Conservation (phyloP, 495 filamentous ascomycete species). For the Podospora tetraspora region DNA sequence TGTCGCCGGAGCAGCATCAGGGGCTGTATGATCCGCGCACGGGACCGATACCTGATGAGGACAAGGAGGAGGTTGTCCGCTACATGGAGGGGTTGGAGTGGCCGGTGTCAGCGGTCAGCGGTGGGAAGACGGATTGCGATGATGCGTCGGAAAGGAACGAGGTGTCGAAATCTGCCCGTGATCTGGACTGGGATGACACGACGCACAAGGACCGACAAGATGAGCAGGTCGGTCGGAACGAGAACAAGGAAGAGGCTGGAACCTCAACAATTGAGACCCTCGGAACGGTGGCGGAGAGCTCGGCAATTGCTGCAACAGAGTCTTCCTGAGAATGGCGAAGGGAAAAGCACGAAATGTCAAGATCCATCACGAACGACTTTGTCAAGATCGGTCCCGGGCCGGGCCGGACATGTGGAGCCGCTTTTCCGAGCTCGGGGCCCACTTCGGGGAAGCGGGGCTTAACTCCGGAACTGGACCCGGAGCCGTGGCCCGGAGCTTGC, state of each 20-base stretch:
- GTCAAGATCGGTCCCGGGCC: not conserved
- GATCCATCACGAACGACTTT: too few relatives aligned
- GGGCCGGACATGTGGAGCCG: not conserved
- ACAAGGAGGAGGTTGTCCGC: too few relatives aligned
- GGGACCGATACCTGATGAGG: too few relatives aligned
- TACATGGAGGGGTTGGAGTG: too few relatives aligned
- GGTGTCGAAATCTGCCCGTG: too few relatives aligned
- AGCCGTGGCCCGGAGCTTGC: too few relatives aligned
- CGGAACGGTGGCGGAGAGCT: not conserved
- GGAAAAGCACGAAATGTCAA: too few relatives aligned
- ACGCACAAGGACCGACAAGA: not conserved
- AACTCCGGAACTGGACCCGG: not conserved
- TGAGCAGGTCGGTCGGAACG: not conserved
- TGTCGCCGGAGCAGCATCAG: too few relatives aligned
- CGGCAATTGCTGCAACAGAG: not conserved
- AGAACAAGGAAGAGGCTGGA: not conserved
- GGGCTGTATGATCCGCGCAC: too few relatives aligned
- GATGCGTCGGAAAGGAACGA: too few relatives aligned
- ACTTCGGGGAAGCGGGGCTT: not conserved
- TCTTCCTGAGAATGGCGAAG: not conserved
- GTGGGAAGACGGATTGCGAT: too few relatives aligned
- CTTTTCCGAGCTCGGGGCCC: not conserved
- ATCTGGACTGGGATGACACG: not conserved
- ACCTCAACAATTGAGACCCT: not conserved
- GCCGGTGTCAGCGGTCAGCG: too few relatives aligned